Conservation (phyloP, 140 eudicot species). For the Cichorium intybus region DNA sequence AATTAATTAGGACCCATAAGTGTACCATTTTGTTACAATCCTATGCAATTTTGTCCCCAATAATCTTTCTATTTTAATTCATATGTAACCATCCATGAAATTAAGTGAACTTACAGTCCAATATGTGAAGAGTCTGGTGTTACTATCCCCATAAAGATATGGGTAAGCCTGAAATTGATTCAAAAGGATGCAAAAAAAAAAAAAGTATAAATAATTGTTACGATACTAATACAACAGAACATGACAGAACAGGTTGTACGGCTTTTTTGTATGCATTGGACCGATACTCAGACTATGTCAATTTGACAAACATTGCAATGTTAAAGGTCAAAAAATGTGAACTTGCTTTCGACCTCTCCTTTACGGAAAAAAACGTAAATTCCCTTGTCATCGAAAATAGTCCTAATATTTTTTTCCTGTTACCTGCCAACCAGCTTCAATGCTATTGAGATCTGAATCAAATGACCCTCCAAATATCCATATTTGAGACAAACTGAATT, state of each 20-base stretch:
- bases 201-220: too few relatives aligned
- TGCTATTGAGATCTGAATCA: conserved; percentile 88
- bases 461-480: conserved; percentile 95
- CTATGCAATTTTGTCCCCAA: conserved; percentile 17
- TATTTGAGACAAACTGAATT: conserved; percentile 86
- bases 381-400: too few relatives aligned
- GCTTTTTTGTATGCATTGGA: not conserved
- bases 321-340: too few relatives aligned
- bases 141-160: conserved; percentile 90
- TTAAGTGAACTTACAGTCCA: conserved; percentile 83
- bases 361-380: too few relatives aligned
- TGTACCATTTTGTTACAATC: conserved; percentile 31
- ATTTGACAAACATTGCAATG: too few relatives aligned
- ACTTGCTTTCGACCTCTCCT: too few relatives aligned
- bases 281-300: too few relatives aligned
- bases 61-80: not conserved
- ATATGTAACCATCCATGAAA: not conserved
- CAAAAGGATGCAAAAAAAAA: too few relatives aligned
- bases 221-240: not conserved
- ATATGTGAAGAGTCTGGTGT: conserved; percentile 92
- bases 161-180: conserved; percentile 80
- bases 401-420: too few relatives aligned
- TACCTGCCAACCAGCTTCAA: conserved; percentile 99
- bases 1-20: conserved; percentile 23
- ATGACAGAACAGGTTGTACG: too few relatives aligned